phyloP scores from a whole-genome alignment of 2,329 filamentous ascomycete genomes.

The Aspergillus latus region DNA sequence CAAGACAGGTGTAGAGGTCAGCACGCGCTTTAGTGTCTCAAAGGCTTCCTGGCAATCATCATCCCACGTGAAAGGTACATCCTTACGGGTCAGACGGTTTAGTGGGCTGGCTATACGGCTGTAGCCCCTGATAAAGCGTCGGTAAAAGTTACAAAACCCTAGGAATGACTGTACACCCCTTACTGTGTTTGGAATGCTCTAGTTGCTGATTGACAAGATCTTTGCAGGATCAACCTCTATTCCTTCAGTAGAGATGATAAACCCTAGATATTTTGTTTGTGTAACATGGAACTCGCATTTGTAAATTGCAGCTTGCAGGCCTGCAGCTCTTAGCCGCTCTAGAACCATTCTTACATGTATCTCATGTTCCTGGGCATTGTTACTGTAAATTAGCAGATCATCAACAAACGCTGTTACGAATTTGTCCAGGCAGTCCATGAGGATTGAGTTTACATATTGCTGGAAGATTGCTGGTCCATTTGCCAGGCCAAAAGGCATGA shows the following conservation, averaged over 20 bases:
- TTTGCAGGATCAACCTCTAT: background rate
- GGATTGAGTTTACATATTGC: no score
- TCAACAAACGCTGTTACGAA: constrained; percentile 9
- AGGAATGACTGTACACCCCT: no score
- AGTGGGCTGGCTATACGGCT: background rate
- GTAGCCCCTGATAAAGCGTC: background rate
- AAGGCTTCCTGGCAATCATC: no score
- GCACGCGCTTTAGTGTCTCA: no score
- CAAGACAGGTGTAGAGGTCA: no score
- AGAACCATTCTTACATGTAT: constrained; percentile 1
- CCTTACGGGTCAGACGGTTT: background rate
- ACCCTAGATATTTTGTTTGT: constrained; percentile 1
- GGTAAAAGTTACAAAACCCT: constrained; percentile 1
- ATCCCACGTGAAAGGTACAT: no score
- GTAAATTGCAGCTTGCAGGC: background rate
- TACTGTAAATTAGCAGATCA: constrained; percentile 30
- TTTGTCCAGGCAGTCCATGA: background rate
- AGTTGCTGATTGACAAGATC: no score
- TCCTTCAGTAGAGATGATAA: background rate
- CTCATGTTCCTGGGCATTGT: background rate
- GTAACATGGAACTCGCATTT: constrained; percentile 2
- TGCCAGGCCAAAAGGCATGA: background rate
- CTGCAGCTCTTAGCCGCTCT: background rate
- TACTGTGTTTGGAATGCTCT: no score
- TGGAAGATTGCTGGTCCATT: background rate